These are phyloP conservation scores for Nemania bipapillata DNA, from an alignment of 2,329 filamentous ascomycete species.

Conservation along the genomic window DNA sequence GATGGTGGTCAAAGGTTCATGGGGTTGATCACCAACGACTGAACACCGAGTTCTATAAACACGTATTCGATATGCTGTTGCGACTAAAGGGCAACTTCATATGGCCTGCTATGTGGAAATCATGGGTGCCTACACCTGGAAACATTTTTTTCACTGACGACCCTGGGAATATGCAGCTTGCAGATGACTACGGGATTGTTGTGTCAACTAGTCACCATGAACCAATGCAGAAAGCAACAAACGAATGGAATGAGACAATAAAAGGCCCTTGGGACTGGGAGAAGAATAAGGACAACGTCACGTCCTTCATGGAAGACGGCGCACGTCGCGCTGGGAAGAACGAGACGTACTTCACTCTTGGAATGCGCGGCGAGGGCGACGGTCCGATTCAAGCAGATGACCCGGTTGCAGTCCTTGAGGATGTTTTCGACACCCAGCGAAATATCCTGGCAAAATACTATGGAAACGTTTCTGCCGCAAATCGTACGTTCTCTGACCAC, in stretches of 20 bases:
- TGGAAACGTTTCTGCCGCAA: conserved; percentile 56
- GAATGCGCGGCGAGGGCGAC: conserved; percentile 62
- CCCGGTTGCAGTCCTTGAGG: conserved; percentile 50
- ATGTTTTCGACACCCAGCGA: conserved; percentile 66
- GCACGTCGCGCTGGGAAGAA: conserved; percentile 64
- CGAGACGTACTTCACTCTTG: conserved; percentile 68
- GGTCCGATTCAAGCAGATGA: conserved; percentile 40
- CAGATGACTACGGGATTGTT: conserved; percentile 71
- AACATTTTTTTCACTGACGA: conserved; percentile 73
- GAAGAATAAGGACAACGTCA: conserved; percentile 65
- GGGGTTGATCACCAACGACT: conserved; percentile 59
- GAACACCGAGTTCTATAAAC: conserved; percentile 67
- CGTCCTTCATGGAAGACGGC: conserved; percentile 67
- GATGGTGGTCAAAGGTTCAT: conserved; percentile 65
- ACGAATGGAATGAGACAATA: conserved; percentile 56
- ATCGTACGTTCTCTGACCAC: conserved; percentile 51
- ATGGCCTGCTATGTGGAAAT: conserved; percentile 73
- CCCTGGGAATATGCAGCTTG: conserved; percentile 65
- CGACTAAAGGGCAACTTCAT: conserved; percentile 72
- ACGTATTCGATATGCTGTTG: conserved; percentile 71
- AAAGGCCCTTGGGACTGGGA: conserved; percentile 70
- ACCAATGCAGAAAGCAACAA: conserved; percentile 70
- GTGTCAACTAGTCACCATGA: conserved; percentile 74
- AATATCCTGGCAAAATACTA: conserved; percentile 64
- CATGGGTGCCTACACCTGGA: conserved; percentile 58